Base-by-base conservation (phyloP, 768 basidiomycete species). In the Collybia mongolica region DNA sequence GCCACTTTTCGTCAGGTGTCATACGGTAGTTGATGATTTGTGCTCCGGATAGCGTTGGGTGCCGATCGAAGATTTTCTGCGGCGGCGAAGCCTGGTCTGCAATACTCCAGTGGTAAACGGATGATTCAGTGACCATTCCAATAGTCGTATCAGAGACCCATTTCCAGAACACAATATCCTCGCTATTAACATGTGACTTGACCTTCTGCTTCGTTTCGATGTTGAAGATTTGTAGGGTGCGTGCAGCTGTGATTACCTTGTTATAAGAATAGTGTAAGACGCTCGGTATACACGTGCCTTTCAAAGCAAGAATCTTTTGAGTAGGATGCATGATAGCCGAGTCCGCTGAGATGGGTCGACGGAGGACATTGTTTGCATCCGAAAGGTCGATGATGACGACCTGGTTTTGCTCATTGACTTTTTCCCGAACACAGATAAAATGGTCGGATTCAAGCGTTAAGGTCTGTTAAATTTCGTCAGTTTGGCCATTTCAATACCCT, bases 21-120 rank as follows among this genome's bases (percentile, higher is more conserved):
- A 86, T 79, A 43, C 96, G 90, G 71, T 99, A 98, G 74, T 98
- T 98, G 76, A 98, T 99, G 52, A 99, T 98, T 70, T 98, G 97
- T 51, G 92, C 85, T 44, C 93, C 94, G 48, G 85, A 81, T 51
- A 98, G 86, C n/a, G 92, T 88, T 2, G 92, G 83, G 66, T 98
- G 96, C 32, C 97, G 87, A 73, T 99, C 97, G 59, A 98, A 98
- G 40, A 97, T 80, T 78, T 98, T 93, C 74, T 90, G 87, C 2
- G 89, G 90, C 2, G 88, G 70, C 1, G 90, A 87, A 2, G 85
- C 88, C 55, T 78, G 71, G 69, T 93, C 88, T 36, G 72, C 60
- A 57, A 88, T 84, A 51, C 86, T 77, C 94, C 95, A 97, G 69
- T 98, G 95, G 67, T 81, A 91, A 24, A 98, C 96, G 4, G 93